Evolutionary conservation across 2,329 filamentous ascomycete species (phyloP).

Genomic region (Cladobotryum protrusum): DNA sequence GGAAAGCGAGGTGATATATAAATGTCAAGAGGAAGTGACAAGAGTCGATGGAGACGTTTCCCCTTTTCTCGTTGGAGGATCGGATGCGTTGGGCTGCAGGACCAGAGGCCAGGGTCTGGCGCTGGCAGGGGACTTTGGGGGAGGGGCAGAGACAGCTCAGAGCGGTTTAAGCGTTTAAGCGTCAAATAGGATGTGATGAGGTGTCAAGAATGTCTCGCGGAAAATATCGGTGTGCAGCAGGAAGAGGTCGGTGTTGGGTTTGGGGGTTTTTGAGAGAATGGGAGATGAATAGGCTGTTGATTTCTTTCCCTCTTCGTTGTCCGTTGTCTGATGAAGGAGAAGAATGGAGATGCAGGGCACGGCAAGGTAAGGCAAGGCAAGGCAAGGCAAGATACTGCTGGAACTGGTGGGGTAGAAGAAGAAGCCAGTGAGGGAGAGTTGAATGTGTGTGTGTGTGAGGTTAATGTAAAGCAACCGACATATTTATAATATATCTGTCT

Average conservation of each 20-base stretch:
- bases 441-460: too few relatives aligned
- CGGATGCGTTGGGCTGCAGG: slow-evolving; percentile 11
- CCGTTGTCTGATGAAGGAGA: not conserved
- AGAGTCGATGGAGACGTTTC: not conserved
- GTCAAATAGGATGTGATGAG: too few relatives aligned
- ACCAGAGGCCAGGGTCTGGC: not conserved
- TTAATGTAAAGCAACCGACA: not conserved
- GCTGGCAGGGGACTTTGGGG: not conserved
- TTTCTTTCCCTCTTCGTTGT: not conserved
- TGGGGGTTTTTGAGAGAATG: too few relatives aligned
- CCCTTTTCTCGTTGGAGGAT: slow-evolving; percentile 1
- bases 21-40: slow-evolving; percentile 2
- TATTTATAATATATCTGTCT: slow-evolving; percentile 6
- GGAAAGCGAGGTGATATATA: not conserved
- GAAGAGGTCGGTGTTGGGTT: too few relatives aligned
- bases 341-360: slow-evolving; percentile 4
- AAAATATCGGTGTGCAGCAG: slow-evolving; percentile 9
- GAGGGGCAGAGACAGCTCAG: slow-evolving; percentile 9
- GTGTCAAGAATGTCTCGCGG: slow-evolving; percentile 1
- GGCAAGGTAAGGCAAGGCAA: too few relatives aligned
- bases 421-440: not conserved
- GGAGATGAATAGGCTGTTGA: not conserved
- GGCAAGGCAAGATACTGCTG: not conserved
- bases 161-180: not conserved
- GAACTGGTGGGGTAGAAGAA: slow-evolving; percentile 8